These are phyloP conservation scores for Hamigera avellanea DNA, from an alignment of 495 filamentous ascomycete species.

Conservation along the genomic window DNA sequence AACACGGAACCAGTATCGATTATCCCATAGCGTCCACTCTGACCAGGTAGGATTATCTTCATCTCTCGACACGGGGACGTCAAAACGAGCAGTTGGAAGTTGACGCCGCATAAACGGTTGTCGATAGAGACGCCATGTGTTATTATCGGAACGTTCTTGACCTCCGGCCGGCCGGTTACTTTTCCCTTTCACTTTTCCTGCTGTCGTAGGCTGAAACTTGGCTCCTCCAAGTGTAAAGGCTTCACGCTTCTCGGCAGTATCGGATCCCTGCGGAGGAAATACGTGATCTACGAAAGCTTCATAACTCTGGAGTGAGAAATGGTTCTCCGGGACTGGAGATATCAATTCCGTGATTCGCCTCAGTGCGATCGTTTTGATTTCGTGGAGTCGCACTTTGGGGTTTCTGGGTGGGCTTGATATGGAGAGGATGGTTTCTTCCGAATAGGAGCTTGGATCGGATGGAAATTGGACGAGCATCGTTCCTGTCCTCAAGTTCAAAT, in stretches of 20 bases:
- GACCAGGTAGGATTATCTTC: constrained; percentile 1
- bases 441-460: background rate
- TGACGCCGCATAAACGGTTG: constrained; percentile 33
- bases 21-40: constrained; percentile 54
- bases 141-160: constrained; percentile 1
- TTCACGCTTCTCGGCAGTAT: constrained; percentile 9
- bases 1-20: constrained; percentile 71
- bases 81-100: constrained; percentile 6
- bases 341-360: constrained; percentile 32
- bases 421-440: background rate
- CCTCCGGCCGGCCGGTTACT: too few relatives aligned
- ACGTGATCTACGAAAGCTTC: constrained; percentile 15
- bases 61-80: constrained; percentile 1
- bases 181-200: background rate
- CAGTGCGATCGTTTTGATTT: constrained; percentile 24
- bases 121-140: constrained; percentile 38
- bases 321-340: constrained; percentile 28
- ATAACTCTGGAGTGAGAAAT: constrained; percentile 23
- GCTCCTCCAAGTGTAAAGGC: constrained; percentile 44
- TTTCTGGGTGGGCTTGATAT: constrained; percentile 3
- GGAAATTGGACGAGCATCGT: constrained; percentile 28
- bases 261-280: constrained; percentile 13
- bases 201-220: constrained; percentile 36
- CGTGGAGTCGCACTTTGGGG: constrained; percentile 5
- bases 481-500: constrained; percentile 26